Evolutionary conservation across 23 red algal species (phyloP).

Genomic region (Porphyridium purpureum): DNA sequence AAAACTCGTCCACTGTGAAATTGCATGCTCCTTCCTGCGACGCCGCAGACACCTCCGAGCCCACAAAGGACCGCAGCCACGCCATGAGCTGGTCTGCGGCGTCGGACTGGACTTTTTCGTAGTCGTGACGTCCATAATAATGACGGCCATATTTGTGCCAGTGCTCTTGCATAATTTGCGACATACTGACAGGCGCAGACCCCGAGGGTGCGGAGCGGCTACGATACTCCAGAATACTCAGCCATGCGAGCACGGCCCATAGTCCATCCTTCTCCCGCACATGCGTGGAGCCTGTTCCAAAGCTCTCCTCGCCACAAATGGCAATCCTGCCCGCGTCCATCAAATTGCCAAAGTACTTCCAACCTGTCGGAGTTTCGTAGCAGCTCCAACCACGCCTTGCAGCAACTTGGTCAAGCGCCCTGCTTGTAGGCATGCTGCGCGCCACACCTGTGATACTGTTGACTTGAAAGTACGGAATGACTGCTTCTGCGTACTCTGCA

Average conservation of each 20-base stretch:
- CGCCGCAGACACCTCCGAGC: background rate
- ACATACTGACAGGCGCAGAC: slow-evolving; percentile 27
- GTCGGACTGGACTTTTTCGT: slow-evolving; percentile 37
- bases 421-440: slow-evolving; percentile 63
- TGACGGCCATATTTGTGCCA: slow-evolving; percentile 78
- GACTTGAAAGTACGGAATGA: slow-evolving; percentile 46
- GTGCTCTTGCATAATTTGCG: slow-evolving; percentile 48
- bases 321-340: slow-evolving; percentile 62
- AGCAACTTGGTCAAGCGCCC: slow-evolving; percentile 71
- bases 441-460: slow-evolving; percentile 56
- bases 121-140: slow-evolving; percentile 86
- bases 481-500: slow-evolving; percentile 35
- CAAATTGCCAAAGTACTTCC: slow-evolving; percentile 94
- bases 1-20: slow-evolving; percentile 42
- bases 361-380: slow-evolving; percentile 75
- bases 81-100: slow-evolving; percentile 32
- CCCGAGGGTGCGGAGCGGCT: slow-evolving; percentile 12
- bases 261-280: slow-evolving; percentile 93
- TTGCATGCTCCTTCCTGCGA: no score
- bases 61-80: slow-evolving; percentile 1
- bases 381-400: slow-evolving; percentile 16
- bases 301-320: slow-evolving; percentile 86
- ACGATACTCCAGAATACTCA: slow-evolving; percentile 51
- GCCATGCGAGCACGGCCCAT: slow-evolving; percentile 72
- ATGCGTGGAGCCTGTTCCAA: slow-evolving; percentile 60